A percentile compares a stretch with the other conserved stretches of the same genome.
These are phyloP conservation scores for Pholiota microspora DNA, from an alignment of 768 basidiomycete genomes.

Conservation along the genomic window DNA sequence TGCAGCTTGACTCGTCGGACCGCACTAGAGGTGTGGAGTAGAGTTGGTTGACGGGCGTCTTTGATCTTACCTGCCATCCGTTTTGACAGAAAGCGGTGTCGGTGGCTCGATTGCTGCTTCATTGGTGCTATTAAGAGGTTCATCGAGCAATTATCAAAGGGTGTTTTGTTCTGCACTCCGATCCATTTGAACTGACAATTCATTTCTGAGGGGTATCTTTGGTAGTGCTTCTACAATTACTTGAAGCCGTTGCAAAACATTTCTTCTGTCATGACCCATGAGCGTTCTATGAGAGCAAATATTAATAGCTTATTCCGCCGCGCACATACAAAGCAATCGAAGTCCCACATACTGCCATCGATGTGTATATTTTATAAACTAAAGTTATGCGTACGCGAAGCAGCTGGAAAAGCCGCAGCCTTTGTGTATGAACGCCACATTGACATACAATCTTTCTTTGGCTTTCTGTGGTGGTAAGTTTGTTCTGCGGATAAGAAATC, in stretches of 20 bases:
- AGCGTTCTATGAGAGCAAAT: neutral
- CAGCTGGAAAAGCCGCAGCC: neutral
- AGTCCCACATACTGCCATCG: neutral
- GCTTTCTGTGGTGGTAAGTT: neutral
- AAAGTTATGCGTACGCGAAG: neutral
- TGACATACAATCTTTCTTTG: neutral
- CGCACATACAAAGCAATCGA: neutral
- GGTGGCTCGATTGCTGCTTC: neutral
- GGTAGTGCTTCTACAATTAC: neutral
- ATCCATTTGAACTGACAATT: too few species aligned
- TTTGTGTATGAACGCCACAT: neutral
- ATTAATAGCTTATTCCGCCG: neutral
- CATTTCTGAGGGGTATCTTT: too few species aligned
- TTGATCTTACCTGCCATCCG: neutral
- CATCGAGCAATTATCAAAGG: too few species aligned
- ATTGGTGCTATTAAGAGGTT: too few species aligned
- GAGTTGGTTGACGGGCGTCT: neutral
- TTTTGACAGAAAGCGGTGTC: neutral
- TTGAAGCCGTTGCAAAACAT: neutral
- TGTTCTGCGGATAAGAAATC: neutral
- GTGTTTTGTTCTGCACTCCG: too few species aligned
- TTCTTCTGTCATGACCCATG: neutral
- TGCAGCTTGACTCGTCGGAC: neutral
- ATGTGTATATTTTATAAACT: neutral
- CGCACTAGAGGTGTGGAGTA: neutral